A percentile compares a stretch with the other conserved stretches of the same genome.
Conservation (phyloP, 1,139 yeast species). For the Lodderomyces jiufengensis region DNA sequence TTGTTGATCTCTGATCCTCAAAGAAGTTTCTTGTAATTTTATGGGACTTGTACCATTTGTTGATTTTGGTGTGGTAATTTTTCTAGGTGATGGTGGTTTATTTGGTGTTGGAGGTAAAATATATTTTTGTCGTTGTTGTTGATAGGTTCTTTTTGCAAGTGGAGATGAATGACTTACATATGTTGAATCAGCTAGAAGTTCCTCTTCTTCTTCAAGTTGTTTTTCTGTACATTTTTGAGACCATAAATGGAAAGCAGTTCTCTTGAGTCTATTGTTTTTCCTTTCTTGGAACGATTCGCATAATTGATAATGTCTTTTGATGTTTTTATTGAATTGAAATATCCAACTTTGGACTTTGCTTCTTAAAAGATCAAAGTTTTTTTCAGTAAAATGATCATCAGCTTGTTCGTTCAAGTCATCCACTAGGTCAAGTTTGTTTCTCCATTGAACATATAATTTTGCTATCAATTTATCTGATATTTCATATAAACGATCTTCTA, state of each 20-base stretch:
- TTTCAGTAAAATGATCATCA: conserved; percentile 27
- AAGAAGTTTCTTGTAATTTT: conserved; percentile 38
- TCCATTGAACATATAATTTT: not conserved
- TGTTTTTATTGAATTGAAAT: conserved; percentile 32
- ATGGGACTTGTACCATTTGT: conserved; percentile 32
- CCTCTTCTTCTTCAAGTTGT: conserved; percentile 11
- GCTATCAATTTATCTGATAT: not conserved
- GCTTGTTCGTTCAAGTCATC: conserved; percentile 22
- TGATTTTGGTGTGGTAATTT: conserved; percentile 23
- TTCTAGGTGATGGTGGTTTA: conserved; percentile 16
- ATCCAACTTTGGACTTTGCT: conserved; percentile 37
- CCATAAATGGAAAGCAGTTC: conserved; percentile 40
- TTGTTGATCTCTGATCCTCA: conserved; percentile 31
- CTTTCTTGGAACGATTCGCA: conserved; percentile 34
- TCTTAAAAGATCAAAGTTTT: conserved; percentile 24
- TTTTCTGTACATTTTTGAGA: conserved; percentile 19
- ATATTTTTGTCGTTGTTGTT: conserved; percentile 8
- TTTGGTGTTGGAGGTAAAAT: conserved; percentile 33
- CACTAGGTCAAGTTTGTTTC: not conserved
- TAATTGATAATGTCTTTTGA: conserved; percentile 34
- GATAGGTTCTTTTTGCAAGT: conserved; percentile 25
- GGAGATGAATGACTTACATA: conserved; percentile 33
- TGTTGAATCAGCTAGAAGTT: conserved; percentile 17
- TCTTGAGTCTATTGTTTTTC: conserved; percentile 26
- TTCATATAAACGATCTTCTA: not conserved